Evolutionary conservation across 176 grass and related monocot species (phyloP).

Genomic region (Puya raimondii): DNA sequence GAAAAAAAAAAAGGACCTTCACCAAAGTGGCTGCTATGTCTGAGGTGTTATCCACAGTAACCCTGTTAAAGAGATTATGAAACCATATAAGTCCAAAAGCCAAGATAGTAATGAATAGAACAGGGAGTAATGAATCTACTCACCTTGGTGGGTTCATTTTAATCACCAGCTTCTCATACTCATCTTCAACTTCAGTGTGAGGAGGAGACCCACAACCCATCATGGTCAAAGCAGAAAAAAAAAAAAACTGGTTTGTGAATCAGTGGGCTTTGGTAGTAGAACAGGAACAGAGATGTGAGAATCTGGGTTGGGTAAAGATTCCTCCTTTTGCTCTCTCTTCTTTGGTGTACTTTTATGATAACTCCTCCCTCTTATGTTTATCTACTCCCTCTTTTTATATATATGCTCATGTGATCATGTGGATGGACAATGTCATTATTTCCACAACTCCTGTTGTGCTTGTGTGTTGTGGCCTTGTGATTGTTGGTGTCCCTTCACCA

Average conservation of each 20-base stretch:
- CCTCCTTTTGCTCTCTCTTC: neutral
- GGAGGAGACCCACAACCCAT: conserved; percentile 61
- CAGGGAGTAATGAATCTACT: neutral
- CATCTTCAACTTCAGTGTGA: conserved; percentile 61
- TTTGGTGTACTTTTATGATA: neutral
- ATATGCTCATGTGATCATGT: conserved; percentile 22
- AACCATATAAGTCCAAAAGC: conserved; percentile 9
- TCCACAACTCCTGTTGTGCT: neutral
- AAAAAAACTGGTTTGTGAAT: neutral
- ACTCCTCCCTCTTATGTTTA: conserved; percentile 4
- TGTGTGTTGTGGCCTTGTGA: conserved; percentile 21
- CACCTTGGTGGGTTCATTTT: conserved; percentile 95
- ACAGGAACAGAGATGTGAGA: neutral
- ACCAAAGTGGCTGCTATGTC: conserved; percentile 71
- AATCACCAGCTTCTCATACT: conserved; percentile 92
- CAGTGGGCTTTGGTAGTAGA: neutral
- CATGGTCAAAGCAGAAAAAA: conserved; percentile 34
- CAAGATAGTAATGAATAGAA: conserved; percentile 6
- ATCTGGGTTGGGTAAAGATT: neutral
- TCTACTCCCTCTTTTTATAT: conserved; percentile 23
- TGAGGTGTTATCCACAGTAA: conserved; percentile 79
- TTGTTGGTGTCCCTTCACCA: conserved; percentile 33
- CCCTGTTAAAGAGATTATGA: conserved; percentile 37
- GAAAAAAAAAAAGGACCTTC: conserved; percentile 27
- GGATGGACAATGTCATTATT: conserved; percentile 13